Evolutionary conservation across 1,139 yeast species (phyloP).

Genomic region (Yamadazyma membranifaciens): DNA sequence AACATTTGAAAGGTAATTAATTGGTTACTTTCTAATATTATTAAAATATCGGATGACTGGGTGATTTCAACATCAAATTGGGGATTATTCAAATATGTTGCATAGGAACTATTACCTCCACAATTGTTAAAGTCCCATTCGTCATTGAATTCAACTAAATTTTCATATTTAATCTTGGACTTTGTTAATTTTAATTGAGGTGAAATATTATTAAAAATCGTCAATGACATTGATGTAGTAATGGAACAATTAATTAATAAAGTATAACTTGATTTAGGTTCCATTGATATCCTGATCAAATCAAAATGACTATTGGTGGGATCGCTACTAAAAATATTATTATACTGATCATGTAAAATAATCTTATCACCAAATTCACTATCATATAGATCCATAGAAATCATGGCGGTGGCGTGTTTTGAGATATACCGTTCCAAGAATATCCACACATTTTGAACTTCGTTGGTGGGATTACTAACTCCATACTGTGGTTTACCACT

Average conservation of each 20-base stretch:
- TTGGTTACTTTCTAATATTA: conserved; percentile 22
- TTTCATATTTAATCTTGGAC: conserved; percentile 21
- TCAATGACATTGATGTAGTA: conserved; percentile 35
- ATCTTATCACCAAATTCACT: conserved; percentile 33
- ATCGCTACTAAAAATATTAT: conserved; percentile 18
- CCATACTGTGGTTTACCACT: conserved; percentile 45
- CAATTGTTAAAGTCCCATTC: conserved; percentile 47
- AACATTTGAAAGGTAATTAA: conserved; percentile 41
- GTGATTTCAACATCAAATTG: conserved; percentile 44
- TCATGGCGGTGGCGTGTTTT: conserved; percentile 17
- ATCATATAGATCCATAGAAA: conserved; percentile 30
- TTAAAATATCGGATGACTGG: conserved; percentile 16
- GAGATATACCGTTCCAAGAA: conserved; percentile 44
- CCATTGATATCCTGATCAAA: conserved; percentile 24
- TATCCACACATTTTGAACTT: conserved; percentile 43
- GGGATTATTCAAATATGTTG: conserved; percentile 60
- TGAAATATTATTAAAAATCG: conserved; percentile 30
- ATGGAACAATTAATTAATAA: conserved; percentile 24
- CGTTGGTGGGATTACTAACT: conserved; percentile 32
- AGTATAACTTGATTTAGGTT: conserved; percentile 24
- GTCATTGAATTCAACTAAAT: conserved; percentile 28
- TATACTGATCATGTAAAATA: conserved; percentile 27
- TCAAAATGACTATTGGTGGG: conserved; percentile 30
- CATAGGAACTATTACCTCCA: conserved; percentile 59
- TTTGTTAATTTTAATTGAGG: conserved; percentile 22